Base-by-base conservation (phyloP, 2,329 filamentous ascomycete genomes). In the Aureobasidium sp. region DNA sequence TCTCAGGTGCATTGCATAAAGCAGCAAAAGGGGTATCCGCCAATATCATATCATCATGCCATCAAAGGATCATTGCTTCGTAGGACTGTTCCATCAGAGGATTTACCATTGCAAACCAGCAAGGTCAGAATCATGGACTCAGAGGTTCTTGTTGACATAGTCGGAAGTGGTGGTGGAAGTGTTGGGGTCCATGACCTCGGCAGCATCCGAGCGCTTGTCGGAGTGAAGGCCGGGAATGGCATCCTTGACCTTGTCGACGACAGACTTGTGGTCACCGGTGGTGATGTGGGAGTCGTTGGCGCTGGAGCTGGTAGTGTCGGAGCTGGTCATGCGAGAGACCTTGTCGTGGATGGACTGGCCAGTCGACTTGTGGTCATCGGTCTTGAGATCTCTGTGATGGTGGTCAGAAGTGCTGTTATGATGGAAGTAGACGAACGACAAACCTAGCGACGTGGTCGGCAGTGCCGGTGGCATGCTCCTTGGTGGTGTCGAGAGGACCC, bases 281-380 rank as follows among this genome's bases (percentile, higher is more conserved):
- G 36, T 27, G 22, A 31, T 34, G 27, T 29, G 20, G 47, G 39
- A n/a, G 7, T 20, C n/a, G 17, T 14, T 48, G 12, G 45, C 29
- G 45, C 17, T 37, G 48, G 17, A 20, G 45, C 22, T 27, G 45
- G 45, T 9, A 9, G 27, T 51, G 47, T 36, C 47, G 27, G 45
- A 29, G 49, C 37, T 42, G 41, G 53, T 57, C 39, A 57, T 20
- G 20, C 53, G 53, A 45, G 53, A 57, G 39, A 29, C 53, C 53
- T 57, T 57, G 53, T 57, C 53, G 53, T 57, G 53, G 14, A 45
- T 25, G 11, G 53, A 57, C 53, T 57, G 53, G 53, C 53, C 41
- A 14, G n/a, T 17, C n/a, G 53, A 57, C 53, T 57, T 57, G 53
- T 57, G 53, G 1, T 57, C 53, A 22, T 57, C 53, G 27, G 53